A percentile compares a stretch with the other conserved stretches of the same genome.
Conservation (phyloP, 768 basidiomycete genomes). For the Filobasidium wieringae region DNA sequence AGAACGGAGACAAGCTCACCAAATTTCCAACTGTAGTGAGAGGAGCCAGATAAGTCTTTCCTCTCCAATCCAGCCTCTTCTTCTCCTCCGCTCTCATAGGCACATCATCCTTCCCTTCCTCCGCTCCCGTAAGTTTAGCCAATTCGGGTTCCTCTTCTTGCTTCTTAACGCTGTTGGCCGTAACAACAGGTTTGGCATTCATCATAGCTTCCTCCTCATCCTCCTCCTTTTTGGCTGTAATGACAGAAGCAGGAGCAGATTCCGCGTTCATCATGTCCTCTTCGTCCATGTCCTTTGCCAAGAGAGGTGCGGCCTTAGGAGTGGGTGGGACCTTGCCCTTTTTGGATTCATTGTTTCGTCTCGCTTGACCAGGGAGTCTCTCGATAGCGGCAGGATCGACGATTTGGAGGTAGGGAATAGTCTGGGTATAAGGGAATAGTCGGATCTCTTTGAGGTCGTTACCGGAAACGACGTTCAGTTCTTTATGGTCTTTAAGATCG, state of each 20-base stretch:
- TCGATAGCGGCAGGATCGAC: constrained; percentile 1
- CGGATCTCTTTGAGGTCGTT: not conserved
- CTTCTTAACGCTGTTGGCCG: too few species aligned
- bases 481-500: constrained; percentile 10
- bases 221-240: constrained; percentile 17
- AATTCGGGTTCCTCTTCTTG: constrained; percentile 25
- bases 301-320: not conserved
- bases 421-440: not conserved
- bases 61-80: constrained; percentile 70
- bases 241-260: too few species aligned
- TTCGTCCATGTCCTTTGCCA: constrained; percentile 19
- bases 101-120: constrained; percentile 50
- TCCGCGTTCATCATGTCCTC: constrained; percentile 20
- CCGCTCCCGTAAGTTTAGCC: constrained; percentile 41
- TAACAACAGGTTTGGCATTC: constrained; percentile 6
- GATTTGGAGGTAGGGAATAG: not conserved
- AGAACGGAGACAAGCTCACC: constrained; percentile 42
- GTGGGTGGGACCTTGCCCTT: constrained; percentile 5
- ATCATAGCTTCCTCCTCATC: constrained; percentile 21
- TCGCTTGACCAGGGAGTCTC: not conserved
- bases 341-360: not conserved
- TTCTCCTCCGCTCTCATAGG: constrained; percentile 67
- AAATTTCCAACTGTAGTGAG: constrained; percentile 92
- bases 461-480: not conserved
- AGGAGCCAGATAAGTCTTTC: constrained; percentile 73